A percentile compares a stretch with the other conserved stretches of the same genome.
Evolutionary conservation across 495 filamentous ascomycete species (phyloP).

Genomic region (Neurospora hispaniola): DNA sequence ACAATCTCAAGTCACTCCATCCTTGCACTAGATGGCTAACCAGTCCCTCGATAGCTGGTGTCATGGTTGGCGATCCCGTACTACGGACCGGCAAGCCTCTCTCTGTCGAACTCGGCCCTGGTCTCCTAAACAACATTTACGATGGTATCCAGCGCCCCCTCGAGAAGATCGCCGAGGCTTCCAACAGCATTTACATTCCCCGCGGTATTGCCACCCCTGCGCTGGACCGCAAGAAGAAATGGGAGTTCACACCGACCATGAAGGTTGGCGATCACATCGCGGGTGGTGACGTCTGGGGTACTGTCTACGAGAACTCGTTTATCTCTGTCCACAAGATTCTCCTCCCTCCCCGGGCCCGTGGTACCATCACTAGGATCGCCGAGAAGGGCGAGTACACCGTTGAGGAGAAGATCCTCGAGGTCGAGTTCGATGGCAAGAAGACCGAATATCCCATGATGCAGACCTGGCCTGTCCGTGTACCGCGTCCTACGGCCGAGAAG

Average conservation of each 20-base stretch:
- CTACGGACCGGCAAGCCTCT: constrained; percentile 83
- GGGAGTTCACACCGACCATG: constrained; percentile 84
- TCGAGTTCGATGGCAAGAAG: constrained; percentile 96
- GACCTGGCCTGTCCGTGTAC: constrained; percentile 96
- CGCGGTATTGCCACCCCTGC: constrained; percentile 86
- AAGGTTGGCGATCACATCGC: constrained; percentile 97
- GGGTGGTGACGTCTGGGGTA: constrained; percentile 89
- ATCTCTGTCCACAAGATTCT: constrained; percentile 91
- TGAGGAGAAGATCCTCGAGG: constrained; percentile 85
- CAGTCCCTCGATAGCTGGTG: constrained; percentile 52
- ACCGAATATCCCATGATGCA: constrained; percentile 95
- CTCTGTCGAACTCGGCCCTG: constrained; percentile 92
- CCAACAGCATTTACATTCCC: constrained; percentile 90
- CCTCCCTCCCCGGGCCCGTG: constrained; percentile 79
- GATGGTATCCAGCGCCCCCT: constrained; percentile 97
- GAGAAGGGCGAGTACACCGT: constrained; percentile 88
- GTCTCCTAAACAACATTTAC: constrained; percentile 98
- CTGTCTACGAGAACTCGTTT: constrained; percentile 91
- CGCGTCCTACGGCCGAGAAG: constrained; percentile 82
- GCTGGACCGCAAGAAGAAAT: constrained; percentile 78
- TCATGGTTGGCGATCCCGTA: constrained; percentile 94
- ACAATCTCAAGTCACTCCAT: constrained; percentile 1
- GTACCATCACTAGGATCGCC: constrained; percentile 84
- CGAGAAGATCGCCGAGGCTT: constrained; percentile 63
- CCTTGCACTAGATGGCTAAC: constrained; percentile 5